phyloP scores from a whole-genome alignment of 2,329 filamentous ascomycete genomes.

The Venturia effusa region DNA sequence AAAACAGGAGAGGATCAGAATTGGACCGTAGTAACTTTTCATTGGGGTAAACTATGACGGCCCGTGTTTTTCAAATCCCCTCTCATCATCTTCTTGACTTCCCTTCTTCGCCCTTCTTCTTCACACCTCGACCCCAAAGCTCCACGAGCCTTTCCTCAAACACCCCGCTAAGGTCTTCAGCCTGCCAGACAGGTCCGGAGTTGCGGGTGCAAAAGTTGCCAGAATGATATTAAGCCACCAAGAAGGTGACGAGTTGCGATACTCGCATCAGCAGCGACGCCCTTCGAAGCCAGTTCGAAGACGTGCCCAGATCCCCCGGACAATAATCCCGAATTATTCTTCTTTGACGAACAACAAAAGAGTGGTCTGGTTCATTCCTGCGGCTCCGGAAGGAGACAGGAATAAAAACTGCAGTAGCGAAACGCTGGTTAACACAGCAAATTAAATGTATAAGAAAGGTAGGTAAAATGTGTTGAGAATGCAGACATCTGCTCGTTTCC shows the following conservation, averaged over 20 bases:
- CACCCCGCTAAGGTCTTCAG: background rate
- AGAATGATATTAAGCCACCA: background rate
- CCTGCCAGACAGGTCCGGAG: background rate
- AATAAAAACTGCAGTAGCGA: constrained; percentile 2
- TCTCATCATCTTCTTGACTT: background rate
- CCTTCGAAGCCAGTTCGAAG: background rate
- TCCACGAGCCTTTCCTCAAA: constrained; percentile 4
- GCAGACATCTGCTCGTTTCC: background rate
- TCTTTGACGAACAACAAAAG: background rate
- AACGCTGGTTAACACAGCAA: background rate
- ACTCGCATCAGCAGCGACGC: background rate
- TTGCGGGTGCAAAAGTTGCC: background rate
- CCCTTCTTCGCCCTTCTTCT: background rate
- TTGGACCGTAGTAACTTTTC: background rate
- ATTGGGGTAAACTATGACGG: constrained; percentile 1
- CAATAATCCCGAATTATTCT: constrained; percentile 1
- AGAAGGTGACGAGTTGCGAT: background rate
- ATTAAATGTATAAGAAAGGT: constrained; percentile 3
- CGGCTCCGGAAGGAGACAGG: background rate
- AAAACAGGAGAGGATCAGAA: background rate
- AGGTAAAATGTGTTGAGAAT: background rate
- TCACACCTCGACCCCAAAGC: background rate
- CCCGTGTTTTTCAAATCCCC: background rate
- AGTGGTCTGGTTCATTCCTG: background rate
- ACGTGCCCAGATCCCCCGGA: constrained; percentile 1